Base-by-base conservation (phyloP, 768 basidiomycete species). In the Suillus brevipes region DNA sequence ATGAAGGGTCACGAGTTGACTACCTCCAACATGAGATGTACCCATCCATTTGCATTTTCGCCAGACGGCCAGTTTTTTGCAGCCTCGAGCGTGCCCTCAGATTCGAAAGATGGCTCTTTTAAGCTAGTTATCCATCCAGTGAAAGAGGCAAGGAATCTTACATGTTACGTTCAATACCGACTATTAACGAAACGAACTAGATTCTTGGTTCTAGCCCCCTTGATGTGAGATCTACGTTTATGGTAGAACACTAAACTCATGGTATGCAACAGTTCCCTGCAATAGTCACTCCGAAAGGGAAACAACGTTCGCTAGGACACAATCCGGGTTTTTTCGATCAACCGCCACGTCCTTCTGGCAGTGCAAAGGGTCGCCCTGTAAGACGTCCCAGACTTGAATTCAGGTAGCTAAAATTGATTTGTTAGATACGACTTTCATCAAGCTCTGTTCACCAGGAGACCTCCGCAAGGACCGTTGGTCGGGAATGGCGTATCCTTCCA, bases 41-140 rank as follows among this genome's bases (percentile, higher is more conserved):
- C 40, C 25, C 40, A 59, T 59, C 58, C 58, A 7, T 59, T 59
- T 42, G 58, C 58, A 20, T 59, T 59, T 42, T 59, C 58, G 20
- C 58, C 58, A 1, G 58, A 59, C 3, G 28, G 58, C 25, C 31
- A 42, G 1, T 20, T 9, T 3, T 59, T 59, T 25, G 58, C 58
- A 18, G 58, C 58, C 18, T 42, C 58, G 25, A 40, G 38, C 16
- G 18, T 59, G 18, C 58, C 25, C 40, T 59, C 58, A 6, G 40
- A 59, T 42, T 59, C 58, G 13, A 59, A 59, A 18, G 58, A 59
- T 20, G 28, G 16, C 38, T 42, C 40, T 4, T 7, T 3, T 38
- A 42, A 42, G 3, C 40, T 42, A 12, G 16, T 59, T 20, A 31
- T 59, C 25, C 40, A 12, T 42, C 9, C 58, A 59, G 58, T 59